Evolutionary conservation across 441 rosid species (phyloP), one percentile per base, ranked within the genome.

Genomic region (Populus hybrid): DNA sequence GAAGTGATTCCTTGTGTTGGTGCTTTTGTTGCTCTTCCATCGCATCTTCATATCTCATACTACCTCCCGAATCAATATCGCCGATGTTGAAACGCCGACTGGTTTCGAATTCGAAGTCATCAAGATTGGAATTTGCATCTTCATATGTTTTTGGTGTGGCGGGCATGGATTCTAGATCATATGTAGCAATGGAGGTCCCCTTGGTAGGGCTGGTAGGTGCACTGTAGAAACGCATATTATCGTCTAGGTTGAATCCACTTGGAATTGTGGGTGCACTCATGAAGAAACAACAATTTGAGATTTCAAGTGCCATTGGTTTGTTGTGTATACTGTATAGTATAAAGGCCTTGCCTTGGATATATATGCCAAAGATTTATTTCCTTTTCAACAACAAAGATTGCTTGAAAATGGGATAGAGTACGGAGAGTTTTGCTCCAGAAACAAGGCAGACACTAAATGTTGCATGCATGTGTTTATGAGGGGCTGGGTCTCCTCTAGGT

Each of bases 241-340:
- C n/a, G 3, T 77, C 78, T 26, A 12, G 19, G 78, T 40, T 73
- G 63, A 23, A 34, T 46, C 76, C 34, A 12, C 68, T 65, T 4
- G 89, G 89, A 71, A 78, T 85, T 38, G 74, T n/a, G 5, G 84
- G 82, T 7, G 79, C 87, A 71, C 77, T 86, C 63, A 53, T 9
- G 50, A 16, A 76, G 70, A 72, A 71, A 71, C 64, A 57, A 61
- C 40, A 53, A 16, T 65, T 64, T 9, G 72, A 57, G 57, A 57
- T 71, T 46, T 66, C 24, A 71, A 35, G 23, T 28, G 53, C 26
- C 77, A 69, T 26, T 26, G 5, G 4, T 35, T 71, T 46, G 67
- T 28, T 30, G 32, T 30, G 32, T 30, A 30, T 30, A 30, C 32
- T 30, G 26, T 19, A 28, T 7, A 18, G 42, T 16, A 34, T 35